Evolutionary conservation across 208 protist species (phyloP).

Genomic region (Herpetomonas samuelpessoai): DNA sequence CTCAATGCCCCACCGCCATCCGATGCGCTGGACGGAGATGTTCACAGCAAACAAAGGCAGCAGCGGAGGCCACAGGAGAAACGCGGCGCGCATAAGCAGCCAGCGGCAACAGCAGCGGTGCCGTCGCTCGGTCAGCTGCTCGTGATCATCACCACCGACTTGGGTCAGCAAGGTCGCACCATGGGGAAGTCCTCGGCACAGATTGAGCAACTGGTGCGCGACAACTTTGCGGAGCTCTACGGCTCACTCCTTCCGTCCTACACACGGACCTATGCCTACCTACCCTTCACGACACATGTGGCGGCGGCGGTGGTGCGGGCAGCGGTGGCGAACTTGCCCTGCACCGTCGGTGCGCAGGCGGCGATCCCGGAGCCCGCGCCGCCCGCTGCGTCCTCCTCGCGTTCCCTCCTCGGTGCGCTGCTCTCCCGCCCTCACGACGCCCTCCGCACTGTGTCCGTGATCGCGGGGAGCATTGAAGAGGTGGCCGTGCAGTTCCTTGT

Average conservation of each 20-base stretch:
- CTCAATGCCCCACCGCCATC: not conserved
- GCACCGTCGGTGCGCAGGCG: conserved; percentile 2
- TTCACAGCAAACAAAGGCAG: no score
- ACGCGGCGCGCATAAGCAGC: no score
- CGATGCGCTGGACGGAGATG: no score
- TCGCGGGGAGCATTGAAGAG: conserved; percentile 49
- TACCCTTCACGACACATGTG: conserved; percentile 36
- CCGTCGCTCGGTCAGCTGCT: conserved; percentile 52
- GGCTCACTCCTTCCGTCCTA: conserved; percentile 59
- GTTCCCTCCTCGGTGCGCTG: not conserved
- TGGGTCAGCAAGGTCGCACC: conserved; percentile 78
- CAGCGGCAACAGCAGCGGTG: not conserved
- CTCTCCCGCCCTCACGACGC: not conserved
- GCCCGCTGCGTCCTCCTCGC: conserved; percentile 8
- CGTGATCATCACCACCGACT: conserved; percentile 80
- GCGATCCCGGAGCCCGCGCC: not conserved
- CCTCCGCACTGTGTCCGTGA: conserved; percentile 12
- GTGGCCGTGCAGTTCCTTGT: conserved; percentile 57
- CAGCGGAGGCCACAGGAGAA: no score
- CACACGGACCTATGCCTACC: conserved; percentile 59
- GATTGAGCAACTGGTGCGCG: conserved; percentile 60
- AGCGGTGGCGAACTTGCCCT: conserved; percentile 46
- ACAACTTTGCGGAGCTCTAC: conserved; percentile 63
- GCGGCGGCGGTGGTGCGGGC: conserved; percentile 55
- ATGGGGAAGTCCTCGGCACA: conserved; percentile 48